Conservation (phyloP, 768 basidiomycete genomes). For the Lactarius sanguifluus region DNA sequence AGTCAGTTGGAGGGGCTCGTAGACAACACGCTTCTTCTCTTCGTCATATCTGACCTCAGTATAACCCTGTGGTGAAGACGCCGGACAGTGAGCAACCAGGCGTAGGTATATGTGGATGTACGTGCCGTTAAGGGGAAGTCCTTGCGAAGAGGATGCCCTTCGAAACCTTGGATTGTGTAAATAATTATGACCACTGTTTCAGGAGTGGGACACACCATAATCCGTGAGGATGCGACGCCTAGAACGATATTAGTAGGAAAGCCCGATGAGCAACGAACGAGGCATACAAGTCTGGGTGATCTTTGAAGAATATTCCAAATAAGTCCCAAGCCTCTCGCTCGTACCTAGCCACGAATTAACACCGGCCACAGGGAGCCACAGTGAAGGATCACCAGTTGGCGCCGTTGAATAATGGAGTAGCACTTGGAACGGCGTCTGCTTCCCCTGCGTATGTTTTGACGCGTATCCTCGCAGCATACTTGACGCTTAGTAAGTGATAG, state of each 20-base stretch:
- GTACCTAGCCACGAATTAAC: constrained; percentile 55
- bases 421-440: constrained; percentile 86
- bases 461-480: constrained; percentile 78
- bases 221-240: constrained; percentile 97
- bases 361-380: constrained; percentile 3
- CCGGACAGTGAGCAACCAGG: constrained; percentile 14
- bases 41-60: constrained; percentile 98
- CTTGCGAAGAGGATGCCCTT: constrained; percentile 96
- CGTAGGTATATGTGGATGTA: constrained; percentile 19
- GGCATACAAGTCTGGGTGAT: constrained; percentile 92
- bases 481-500: constrained; percentile 87
- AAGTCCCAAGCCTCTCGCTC: constrained; percentile 99
- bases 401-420: constrained; percentile 74
- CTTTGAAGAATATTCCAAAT: constrained; percentile 94
- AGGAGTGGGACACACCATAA: constrained; percentile 60
- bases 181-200: constrained; percentile 10
- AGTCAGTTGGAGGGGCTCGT: constrained; percentile 95
- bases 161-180: constrained; percentile 61
- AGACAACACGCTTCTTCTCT: constrained; percentile 94
- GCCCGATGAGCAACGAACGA: constrained; percentile 10
- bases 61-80: constrained; percentile 68
- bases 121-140: constrained; percentile 96
- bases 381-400: constrained; percentile 78
- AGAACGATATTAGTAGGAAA: constrained; percentile 28
- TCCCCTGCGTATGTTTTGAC: constrained; percentile 98